These are phyloP conservation scores for Hortiboletus campestris DNA, from an alignment of 768 basidiomycete species.

Conservation along the genomic window DNA sequence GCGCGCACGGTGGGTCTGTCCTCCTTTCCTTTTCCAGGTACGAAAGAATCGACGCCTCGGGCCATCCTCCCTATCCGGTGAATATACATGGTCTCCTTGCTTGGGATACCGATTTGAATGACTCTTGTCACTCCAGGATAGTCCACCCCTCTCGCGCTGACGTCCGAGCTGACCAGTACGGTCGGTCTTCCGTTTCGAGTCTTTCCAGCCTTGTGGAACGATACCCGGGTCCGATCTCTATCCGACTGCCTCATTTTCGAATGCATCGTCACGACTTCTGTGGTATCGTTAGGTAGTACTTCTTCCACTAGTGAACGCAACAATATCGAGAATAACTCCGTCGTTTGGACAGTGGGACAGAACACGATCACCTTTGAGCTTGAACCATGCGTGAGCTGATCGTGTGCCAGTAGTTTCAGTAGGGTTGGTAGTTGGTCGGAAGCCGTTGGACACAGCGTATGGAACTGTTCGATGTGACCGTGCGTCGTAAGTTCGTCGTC, in stretches of 20 bases:
- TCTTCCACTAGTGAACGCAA: conserved; percentile 46
- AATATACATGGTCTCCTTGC: conserved; percentile 67
- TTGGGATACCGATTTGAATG: conserved; percentile 86
- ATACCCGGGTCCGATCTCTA: conserved; percentile 26
- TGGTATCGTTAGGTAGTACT: conserved; percentile 52
- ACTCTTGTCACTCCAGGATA: conserved; percentile 88
- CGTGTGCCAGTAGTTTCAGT: conserved; percentile 78
- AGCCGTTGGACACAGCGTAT: conserved; percentile 67
- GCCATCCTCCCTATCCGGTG: conserved; percentile 88
- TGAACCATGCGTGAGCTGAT: conserved; percentile 71
- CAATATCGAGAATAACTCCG: conserved; percentile 68
- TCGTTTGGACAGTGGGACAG: conserved; percentile 81
- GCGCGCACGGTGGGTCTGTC: conserved; percentile 42
- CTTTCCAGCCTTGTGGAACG: conserved; percentile 10
- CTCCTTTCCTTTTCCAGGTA: conserved; percentile 18
- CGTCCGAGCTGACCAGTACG: conserved; percentile 81
- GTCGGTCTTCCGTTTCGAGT: conserved; percentile 39
- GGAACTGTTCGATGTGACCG: conserved; percentile 76
- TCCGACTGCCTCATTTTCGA: conserved; percentile 50
- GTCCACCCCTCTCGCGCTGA: conserved; percentile 86
- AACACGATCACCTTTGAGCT: conserved; percentile 80
- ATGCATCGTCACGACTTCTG: conserved; percentile 77
- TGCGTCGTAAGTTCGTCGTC: conserved; percentile 49
- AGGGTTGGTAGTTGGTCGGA: conserved; percentile 76
- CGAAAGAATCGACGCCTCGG: conserved; percentile 53